Percentiles rank a stretch among this genome's conserved stretches.
Evolutionary conservation across 768 basidiomycete species (phyloP).

Genomic region (Kwoniella mangroviensis): DNA sequence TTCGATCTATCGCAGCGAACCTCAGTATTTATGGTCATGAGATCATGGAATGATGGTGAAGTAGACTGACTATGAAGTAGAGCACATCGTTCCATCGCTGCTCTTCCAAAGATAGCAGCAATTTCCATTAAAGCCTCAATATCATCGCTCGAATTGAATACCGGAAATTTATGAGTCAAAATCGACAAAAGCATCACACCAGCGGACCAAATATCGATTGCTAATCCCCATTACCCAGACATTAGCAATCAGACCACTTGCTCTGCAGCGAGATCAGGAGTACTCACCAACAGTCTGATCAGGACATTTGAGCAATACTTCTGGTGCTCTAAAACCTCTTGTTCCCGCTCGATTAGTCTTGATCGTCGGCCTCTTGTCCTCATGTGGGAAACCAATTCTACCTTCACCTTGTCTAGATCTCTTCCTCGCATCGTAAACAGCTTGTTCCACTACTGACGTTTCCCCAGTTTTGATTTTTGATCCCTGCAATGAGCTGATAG

Average conservation of each 20-base stretch:
- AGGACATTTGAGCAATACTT: slow-evolving; percentile 90
- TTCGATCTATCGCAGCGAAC: slow-evolving; percentile 68
- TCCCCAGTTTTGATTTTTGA: slow-evolving; percentile 61
- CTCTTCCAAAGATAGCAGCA: slow-evolving; percentile 79
- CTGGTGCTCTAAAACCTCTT: slow-evolving; percentile 93
- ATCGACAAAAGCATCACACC: slow-evolving; percentile 93
- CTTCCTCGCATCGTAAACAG: slow-evolving; percentile 54
- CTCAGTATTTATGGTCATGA: slow-evolving; percentile 11
- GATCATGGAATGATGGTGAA: not conserved
- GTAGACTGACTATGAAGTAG: slow-evolving; percentile 77
- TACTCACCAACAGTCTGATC: slow-evolving; percentile 88
- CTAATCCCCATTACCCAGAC: slow-evolving; percentile 60
- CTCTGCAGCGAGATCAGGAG: not conserved
- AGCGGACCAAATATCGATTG: slow-evolving; percentile 94
- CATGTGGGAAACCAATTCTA: slow-evolving; percentile 51
- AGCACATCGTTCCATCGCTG: slow-evolving; percentile 81
- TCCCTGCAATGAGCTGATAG: slow-evolving; percentile 72
- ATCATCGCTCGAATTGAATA: slow-evolving; percentile 93
- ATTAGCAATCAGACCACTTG: slow-evolving; percentile 8
- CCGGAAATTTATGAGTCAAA: slow-evolving; percentile 85
- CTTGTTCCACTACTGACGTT: slow-evolving; percentile 58
- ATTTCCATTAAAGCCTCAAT: slow-evolving; percentile 95
- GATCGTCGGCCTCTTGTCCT: slow-evolving; percentile 65
- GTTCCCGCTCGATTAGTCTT: slow-evolving; percentile 98
- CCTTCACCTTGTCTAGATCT: slow-evolving; percentile 47